Base-by-base conservation (phyloP, 129 eudicot species). In the Artemisia annua region DNA sequence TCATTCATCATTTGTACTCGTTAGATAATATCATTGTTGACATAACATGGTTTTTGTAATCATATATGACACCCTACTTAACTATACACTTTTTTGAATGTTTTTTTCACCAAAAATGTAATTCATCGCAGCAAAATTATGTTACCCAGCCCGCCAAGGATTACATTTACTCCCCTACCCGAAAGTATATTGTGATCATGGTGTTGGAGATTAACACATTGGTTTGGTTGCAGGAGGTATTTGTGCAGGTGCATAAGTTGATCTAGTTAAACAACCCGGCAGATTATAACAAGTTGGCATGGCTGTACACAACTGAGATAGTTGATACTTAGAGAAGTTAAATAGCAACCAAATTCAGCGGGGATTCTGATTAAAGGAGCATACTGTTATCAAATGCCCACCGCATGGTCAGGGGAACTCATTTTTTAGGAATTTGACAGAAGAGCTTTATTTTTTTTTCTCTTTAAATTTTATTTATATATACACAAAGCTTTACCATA, bases 221-320 rank as follows among this genome's bases (percentile, higher is more conserved):
- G n/a, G 80, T 49, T 75, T 74, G 55, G 7, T 63, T 74, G 73
- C 98, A 92, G 98, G 96, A 71, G 94, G 94, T 69, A 71, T 92
- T 10, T 92, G 98, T 63, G 87, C 98, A 73, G 89, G 98, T 48
- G 96, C 89, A 70, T 87, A 77, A 83, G 69, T 55, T 46, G 35
- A 69, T 71, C 50, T 54, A 61, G 12, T 62, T 77, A 43, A 77
- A 79, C 56, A 57, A 56, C 19, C 16, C 0, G 48, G 22, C 39
- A 65, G 75, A 63, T 12, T 12, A 49, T 35, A 60, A 50, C 70
- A 52, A 75, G 11, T 63, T 50, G 62, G 74, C 8, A 30, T 32
- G 39, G 51, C 48, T 66, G 57, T 52, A 64, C 72, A 74, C 71
- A 74, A 64, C 17, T 4, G 72, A 65, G 72, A 64, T 32, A 64